phyloP scores from a whole-genome alignment of 2,329 filamentous ascomycete genomes.

The Microsporum canis region DNA sequence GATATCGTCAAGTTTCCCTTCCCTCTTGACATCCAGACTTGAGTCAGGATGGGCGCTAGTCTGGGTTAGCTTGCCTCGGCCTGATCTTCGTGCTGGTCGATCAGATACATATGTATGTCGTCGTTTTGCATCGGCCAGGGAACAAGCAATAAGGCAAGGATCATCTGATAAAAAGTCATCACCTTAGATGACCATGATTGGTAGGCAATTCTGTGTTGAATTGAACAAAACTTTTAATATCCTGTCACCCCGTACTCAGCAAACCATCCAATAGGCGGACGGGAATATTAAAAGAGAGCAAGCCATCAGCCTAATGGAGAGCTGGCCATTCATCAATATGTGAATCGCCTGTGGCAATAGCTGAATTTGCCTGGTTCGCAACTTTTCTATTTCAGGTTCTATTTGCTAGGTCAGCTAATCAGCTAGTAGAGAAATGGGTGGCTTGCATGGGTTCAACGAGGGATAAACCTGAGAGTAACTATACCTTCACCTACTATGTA shows the following conservation, averaged over 20 bases:
- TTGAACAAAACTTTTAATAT: neutral
- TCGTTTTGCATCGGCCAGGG: constrained; percentile 1
- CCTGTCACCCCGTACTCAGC: neutral
- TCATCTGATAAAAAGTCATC: neutral
- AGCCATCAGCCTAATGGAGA: neutral
- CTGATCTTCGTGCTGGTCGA: constrained; percentile 4
- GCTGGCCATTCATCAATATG: neutral
- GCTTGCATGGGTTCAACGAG: neutral
- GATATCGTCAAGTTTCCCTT: neutral
- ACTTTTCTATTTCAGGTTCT: neutral
- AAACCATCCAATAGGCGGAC: neutral
- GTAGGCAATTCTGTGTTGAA: neutral
- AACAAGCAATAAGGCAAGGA: constrained; percentile 1
- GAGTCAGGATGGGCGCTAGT: constrained; percentile 1
- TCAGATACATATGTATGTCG: neutral
- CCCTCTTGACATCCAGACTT: neutral
- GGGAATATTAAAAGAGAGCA: neutral
- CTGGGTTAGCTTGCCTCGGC: neutral
- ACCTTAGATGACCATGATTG: neutral
- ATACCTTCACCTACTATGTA: neutral
- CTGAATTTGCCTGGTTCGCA: neutral
- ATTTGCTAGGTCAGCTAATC: neutral
- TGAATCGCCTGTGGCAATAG: neutral
- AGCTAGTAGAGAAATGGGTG: neutral
- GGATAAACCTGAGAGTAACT: neutral